Conservation (phyloP, 2,329 filamentous ascomycete genomes). For the Fusarium sp. region DNA sequence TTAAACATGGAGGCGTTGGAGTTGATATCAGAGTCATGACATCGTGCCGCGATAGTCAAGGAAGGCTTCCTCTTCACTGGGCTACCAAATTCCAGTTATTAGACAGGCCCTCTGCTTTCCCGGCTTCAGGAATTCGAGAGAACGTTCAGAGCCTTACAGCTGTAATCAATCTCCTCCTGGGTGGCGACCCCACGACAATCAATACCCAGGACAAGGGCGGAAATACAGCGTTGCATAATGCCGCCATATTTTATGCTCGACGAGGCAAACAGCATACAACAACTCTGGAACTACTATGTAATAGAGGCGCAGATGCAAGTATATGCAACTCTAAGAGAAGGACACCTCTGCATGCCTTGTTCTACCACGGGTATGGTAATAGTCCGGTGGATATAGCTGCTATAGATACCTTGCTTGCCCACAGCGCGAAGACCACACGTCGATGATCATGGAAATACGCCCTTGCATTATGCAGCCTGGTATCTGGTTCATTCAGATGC, state of each 20-base stretch:
- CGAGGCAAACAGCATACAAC: not conserved
- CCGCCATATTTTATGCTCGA: not conserved
- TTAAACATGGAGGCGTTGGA: not conserved
- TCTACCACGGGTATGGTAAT: rapidly evolving
- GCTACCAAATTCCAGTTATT: not conserved
- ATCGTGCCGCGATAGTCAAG: not conserved
- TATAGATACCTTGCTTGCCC: not conserved
- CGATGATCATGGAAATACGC: not conserved
- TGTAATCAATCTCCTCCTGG: not conserved
- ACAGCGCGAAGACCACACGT: not conserved
- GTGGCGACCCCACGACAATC: not conserved
- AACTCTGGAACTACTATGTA: rapidly evolving
- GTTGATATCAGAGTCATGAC: not conserved
- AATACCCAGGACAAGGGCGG: not conserved
- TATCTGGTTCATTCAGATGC: not conserved
- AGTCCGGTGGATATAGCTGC: not conserved
- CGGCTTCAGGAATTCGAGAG: not conserved
- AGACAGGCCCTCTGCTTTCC: rapidly evolving
- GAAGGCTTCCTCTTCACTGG: not conserved
- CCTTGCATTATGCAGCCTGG: not conserved
- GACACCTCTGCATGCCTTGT: not conserved
- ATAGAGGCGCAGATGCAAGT: not conserved
- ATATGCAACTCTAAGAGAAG: not conserved
- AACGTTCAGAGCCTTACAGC: too few relatives aligned
- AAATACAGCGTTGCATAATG: conserved; percentile 3